Conservation (phyloP, 139 green algal species). For the Chlorella ohadii region DNA sequence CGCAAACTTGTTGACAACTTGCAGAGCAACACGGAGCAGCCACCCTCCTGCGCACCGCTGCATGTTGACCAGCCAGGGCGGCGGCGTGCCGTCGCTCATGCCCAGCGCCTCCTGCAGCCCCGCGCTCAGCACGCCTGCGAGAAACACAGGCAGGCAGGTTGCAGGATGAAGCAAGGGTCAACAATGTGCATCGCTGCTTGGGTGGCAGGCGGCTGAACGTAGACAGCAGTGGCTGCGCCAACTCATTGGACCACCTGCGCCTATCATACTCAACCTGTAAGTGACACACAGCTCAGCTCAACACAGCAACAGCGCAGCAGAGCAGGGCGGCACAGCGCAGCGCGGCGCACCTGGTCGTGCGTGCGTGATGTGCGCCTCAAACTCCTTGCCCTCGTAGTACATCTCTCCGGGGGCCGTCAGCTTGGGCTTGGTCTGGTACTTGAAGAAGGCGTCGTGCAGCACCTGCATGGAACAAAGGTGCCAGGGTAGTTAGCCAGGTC, state of each 20-base stretch:
- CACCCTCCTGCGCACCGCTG: slow-evolving; percentile 13
- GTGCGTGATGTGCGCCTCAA: slow-evolving; percentile 54
- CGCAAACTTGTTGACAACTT: background rate
- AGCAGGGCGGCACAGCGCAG: too few relatives aligned
- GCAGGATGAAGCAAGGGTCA: too few relatives aligned
- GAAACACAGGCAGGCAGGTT: background rate
- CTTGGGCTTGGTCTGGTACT: slow-evolving; percentile 95
- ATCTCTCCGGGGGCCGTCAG: slow-evolving; percentile 89
- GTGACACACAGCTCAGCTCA: background rate
- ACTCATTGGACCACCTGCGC: too few relatives aligned
- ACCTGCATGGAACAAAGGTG: slow-evolving; percentile 42
- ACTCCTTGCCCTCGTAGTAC: slow-evolving; percentile 98
- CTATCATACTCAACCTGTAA: too few relatives aligned
- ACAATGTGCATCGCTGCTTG: too few relatives aligned
- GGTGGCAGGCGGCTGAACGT: too few relatives aligned
- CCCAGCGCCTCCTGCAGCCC: slow-evolving; percentile 87
- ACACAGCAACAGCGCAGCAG: slow-evolving; percentile 57
- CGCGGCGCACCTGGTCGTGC: slow-evolving; percentile 29
- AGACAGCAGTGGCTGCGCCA: too few relatives aligned
- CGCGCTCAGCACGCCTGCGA: slow-evolving; percentile 66
- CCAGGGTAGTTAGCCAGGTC: too few relatives aligned
- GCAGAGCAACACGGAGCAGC: too few relatives aligned
- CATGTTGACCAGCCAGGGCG: slow-evolving; percentile 99
- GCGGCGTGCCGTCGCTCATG: slow-evolving; percentile 83
- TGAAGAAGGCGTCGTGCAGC: slow-evolving; percentile 99